Base-by-base conservation (phyloP, 176 grass and related monocot species). In the Oryza punctata region DNA sequence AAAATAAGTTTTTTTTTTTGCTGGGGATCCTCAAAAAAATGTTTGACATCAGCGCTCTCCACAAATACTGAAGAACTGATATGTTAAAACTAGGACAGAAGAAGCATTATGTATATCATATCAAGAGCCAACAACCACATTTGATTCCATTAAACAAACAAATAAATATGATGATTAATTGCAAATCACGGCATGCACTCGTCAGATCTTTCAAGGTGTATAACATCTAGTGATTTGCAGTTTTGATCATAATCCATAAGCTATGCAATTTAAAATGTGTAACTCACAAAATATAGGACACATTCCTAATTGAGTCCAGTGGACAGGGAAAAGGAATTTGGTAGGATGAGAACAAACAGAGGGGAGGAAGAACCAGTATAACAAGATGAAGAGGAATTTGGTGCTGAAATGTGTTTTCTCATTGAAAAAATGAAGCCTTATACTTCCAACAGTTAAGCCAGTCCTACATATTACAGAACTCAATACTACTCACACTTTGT, bases 41-140 rank as follows among this genome's bases (percentile, higher is more conserved):
- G 16, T 52, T 52, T 52, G 49, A 6, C 49, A 52, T 52, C 49
- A 52, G 49, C 49, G 15, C 16, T 52, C 15, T 52, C 14, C 49
- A 18, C 49, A 52, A 52, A 52, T 18, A 52, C 4, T 18, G 15
- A 70, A 44, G 16, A 16, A 0, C 45, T 44, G 10, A 30, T 71
- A 40, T 46, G 70, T 63, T 25, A 25, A 69, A 70, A 70, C 70
- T 25, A 78, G 65, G 40, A 16, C 9, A 79, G 2, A 60, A 38
- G 13, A 23, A 81, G 27, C 44, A 52, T 68, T 18, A 74, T 80
- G 10, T 11, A 79, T 9, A 79, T 19, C 26, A 79, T 57, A 35
- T n/a, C 26, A 67, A 67, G 26, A 79, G 37, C 63, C 66, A 49
- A 32, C 26, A 38, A 38, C 37, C 19, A 35, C 13, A 30, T 30